Base-by-base conservation (phyloP, 2,329 filamentous ascomycete genomes). In the Hypoxylon sp. region DNA sequence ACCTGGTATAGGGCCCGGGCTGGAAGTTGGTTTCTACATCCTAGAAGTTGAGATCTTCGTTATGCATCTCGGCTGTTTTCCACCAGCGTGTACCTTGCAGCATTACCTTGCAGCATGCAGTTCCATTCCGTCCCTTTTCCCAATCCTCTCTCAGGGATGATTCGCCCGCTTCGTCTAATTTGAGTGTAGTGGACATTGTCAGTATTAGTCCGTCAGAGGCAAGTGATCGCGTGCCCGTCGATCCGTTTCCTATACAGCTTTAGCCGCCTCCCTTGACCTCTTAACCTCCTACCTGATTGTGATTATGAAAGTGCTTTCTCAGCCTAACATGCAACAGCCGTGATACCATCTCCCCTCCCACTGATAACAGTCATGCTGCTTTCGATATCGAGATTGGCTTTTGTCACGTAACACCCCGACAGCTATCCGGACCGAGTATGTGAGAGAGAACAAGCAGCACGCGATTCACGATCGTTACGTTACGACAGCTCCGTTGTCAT, bases 11-110 rank as follows among this genome's bases (percentile, higher is more conserved):
- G 17, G 37, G 5, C 37, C 37, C 15, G n/a, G 58, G 50, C 34
- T 55, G 52, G 52, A 59, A 67, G 51, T 52, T 44, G 20, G 20
- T 49, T 55, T 59, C 58, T 51, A 62, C 59, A 62, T 57, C 62
- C 55, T 24, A 65, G 50, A 64, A 64, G 65, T 65, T 65, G 58
- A 60, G 65, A 67, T 67, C 65, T 56, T 65, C 65, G 55, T 51
- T 22, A 41, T 62, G 52, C 52, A 59, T 52, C 59, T 59, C 54
- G 50, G 60, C 34, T 19, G 19, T 22, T 55, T 47, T 53, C 51
- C 41, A 22, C 44, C 49, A 56, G 55, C 61, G 22, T 56, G 37
- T 56, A 51, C 58, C 65, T 55, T 62, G 62, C 58, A 43, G 34
- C 22, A 28, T 37, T n/a, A n/a, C n/a, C n/a, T n/a, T n/a, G n/a